Evolutionary conservation across 2,329 filamentous ascomycete species (phyloP).

Genomic region (Trichocomaceae sp.): DNA sequence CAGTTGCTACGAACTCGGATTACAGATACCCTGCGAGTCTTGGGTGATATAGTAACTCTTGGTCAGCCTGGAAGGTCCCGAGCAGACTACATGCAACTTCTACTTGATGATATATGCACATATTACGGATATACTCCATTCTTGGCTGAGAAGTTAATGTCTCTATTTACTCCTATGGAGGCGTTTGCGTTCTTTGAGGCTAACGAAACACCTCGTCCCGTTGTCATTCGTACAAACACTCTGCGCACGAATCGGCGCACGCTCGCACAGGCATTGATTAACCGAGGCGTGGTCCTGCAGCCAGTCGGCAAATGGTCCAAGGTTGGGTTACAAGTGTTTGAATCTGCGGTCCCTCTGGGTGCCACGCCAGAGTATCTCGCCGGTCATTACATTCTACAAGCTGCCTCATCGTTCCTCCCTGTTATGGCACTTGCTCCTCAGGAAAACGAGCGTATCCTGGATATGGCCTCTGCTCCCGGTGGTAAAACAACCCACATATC

Average conservation of each 20-base stretch:
- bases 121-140: slow-evolving; percentile 96
- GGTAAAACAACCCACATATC: slow-evolving; percentile 95
- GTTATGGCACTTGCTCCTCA: slow-evolving; percentile 96
- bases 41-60: slow-evolving; percentile 80
- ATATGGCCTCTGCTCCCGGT: slow-evolving; percentile 92
- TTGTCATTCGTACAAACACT: slow-evolving; percentile 96
- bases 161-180: slow-evolving; percentile 85
- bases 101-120: slow-evolving; percentile 85
- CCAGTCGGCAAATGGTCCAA: slow-evolving; percentile 99
- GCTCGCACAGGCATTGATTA: slow-evolving; percentile 88
- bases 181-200: slow-evolving; percentile 98
- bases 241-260: slow-evolving; percentile 70
- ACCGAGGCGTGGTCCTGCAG: slow-evolving; percentile 90
- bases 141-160: slow-evolving; percentile 92
- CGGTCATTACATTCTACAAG: slow-evolving; percentile 96
- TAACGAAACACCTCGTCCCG: slow-evolving; percentile 87
- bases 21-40: slow-evolving; percentile 83
- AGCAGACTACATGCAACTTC: slow-evolving; percentile 77
- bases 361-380: slow-evolving; percentile 96
- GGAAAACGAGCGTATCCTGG: slow-evolving; percentile 82
- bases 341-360: slow-evolving; percentile 78
- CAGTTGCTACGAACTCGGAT: slow-evolving; percentile 83
- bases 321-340: slow-evolving; percentile 93
- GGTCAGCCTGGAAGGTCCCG: slow-evolving; percentile 73
- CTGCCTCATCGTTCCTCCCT: slow-evolving; percentile 90